phyloP scores from a whole-genome alignment of 164 flowering plant species.

The Aristolochia fimbriata region DNA sequence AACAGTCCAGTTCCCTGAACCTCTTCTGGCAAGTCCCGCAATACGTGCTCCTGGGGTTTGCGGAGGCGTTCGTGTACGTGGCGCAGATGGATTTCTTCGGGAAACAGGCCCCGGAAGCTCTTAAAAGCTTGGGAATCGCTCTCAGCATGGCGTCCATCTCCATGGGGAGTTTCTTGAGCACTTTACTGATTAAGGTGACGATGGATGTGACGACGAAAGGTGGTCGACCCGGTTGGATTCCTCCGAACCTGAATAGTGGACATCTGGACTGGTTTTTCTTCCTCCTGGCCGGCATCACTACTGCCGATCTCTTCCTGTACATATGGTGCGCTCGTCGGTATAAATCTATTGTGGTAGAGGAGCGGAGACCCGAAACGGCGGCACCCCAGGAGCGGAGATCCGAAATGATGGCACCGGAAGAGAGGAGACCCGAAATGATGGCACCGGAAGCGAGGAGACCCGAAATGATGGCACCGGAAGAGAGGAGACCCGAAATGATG shows the following conservation, averaged over 20 bases:
- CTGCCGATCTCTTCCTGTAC: slow-evolving; percentile 42
- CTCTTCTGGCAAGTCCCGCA: slow-evolving; percentile 95
- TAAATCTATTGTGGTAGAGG: slow-evolving; percentile 48
- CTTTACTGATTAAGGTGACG: slow-evolving; percentile 62
- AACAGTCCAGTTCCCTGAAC: slow-evolving; percentile 68
- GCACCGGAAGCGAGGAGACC: too few relatives aligned
- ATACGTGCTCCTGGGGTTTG: slow-evolving; percentile 68
- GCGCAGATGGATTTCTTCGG: slow-evolving; percentile 90
- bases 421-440: too few relatives aligned
- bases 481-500: too few relatives aligned
- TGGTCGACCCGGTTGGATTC: slow-evolving; percentile 83
- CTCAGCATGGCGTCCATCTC: slow-evolving; percentile 93
- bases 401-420: too few relatives aligned
- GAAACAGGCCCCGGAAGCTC: slow-evolving; percentile 76
- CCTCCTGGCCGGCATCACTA: slow-evolving; percentile 60
- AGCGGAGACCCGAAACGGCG: slow-evolving; percentile 6
- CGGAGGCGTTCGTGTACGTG: slow-evolving; percentile 92
- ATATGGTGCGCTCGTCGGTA: slow-evolving; percentile 66
- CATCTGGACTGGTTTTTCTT: slow-evolving; percentile 78
- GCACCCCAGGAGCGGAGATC: neutral
- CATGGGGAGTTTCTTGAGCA: slow-evolving; percentile 78
- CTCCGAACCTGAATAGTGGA: slow-evolving; percentile 82
- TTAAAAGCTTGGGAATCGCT: slow-evolving; percentile 92
- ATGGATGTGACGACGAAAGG: slow-evolving; percentile 63
- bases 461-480: too few relatives aligned